Evolutionary conservation across 2,329 filamentous ascomycete species (phyloP), one percentile per base, ranked within the genome.

Genomic region (Xylariaceae sp.): DNA sequence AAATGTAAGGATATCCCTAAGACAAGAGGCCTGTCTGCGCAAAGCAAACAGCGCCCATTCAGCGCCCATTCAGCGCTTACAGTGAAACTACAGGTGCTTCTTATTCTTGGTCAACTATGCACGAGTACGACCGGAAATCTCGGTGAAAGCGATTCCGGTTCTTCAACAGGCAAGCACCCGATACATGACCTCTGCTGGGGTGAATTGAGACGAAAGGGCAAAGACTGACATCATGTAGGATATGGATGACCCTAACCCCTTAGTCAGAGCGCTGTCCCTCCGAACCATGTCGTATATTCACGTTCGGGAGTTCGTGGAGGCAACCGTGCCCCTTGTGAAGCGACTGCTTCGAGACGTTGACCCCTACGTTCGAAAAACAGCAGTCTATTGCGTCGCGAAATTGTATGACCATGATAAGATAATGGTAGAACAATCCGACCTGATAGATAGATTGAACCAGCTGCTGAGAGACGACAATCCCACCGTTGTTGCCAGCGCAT

Each of bases 261-360:
- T 99, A 1, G 91, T 97, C 42, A 86, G 94, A 68, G 94, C 94
- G 4, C 81, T 99, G 32, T 90, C 94, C 19, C 77, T 99, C 39
- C 87, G 94, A 58, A 99, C 94, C 53, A 94, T 99, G 76, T 96
- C 94, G 9, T 99, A 99, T 70, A 87, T 99, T 61, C 92, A 99
- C 70, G 94, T 99, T 45, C 85, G 88, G 62, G 91, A 99, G 70
- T 99, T 95, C 68, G 91, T 97, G 65, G 89, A 95, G 72, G 88
- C 90, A 9, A 95, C 91, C 0, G 84, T 96, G 3, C 85, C 87
- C 8, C 84, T 94, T 32, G 83, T 96, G 53, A 95, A 92, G 73
- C 80, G 82, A 50, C 79, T 96, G 48, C 82, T 99, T 60, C 84
- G 85, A 68, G 94, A 99, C 68, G 70, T 83, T 43, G 94, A 99